These are phyloP conservation scores for Kluyveromyces lactis DNA, from an alignment of 805 yeast species.

Conservation along the genomic window DNA sequence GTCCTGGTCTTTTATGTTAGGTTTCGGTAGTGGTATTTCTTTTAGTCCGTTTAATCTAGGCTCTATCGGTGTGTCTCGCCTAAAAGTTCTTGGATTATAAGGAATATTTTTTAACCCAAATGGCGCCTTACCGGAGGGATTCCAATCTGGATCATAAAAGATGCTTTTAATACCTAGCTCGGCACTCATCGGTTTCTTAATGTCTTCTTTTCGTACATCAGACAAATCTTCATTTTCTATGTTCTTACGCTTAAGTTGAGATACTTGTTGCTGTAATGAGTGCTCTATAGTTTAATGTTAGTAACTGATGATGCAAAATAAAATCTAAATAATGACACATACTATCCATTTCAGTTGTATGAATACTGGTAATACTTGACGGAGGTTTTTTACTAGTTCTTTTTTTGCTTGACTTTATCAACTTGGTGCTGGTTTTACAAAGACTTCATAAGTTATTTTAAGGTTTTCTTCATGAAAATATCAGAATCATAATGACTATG, in stretches of 20 bases:
- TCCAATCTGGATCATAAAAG: constrained; percentile 60
- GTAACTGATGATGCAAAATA: too few relatives aligned
- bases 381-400: too few relatives aligned
- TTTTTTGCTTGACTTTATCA: too few relatives aligned
- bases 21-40: constrained; percentile 27
- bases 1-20: too few relatives aligned
- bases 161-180: constrained; percentile 42
- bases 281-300: constrained; percentile 3
- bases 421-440: too few relatives aligned
- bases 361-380: too few relatives aligned
- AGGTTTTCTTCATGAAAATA: too few relatives aligned
- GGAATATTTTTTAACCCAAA: constrained; percentile 21
- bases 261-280: constrained; percentile 16
- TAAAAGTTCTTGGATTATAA: constrained; percentile 23
- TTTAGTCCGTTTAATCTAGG: constrained; percentile 13
- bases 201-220: constrained; percentile 15
- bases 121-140: constrained; percentile 52
- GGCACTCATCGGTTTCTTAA: constrained; percentile 1
- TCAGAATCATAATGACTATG: too few relatives aligned
- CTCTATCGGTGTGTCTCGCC: constrained; percentile 17
- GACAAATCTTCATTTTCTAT: constrained; percentile 20
- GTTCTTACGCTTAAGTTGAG: constrained; percentile 12
- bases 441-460: too few relatives aligned
- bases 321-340: too few relatives aligned
- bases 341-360: too few relatives aligned